Base-by-base conservation (phyloP, 305 asterid genomes). In the Withania somnifera region DNA sequence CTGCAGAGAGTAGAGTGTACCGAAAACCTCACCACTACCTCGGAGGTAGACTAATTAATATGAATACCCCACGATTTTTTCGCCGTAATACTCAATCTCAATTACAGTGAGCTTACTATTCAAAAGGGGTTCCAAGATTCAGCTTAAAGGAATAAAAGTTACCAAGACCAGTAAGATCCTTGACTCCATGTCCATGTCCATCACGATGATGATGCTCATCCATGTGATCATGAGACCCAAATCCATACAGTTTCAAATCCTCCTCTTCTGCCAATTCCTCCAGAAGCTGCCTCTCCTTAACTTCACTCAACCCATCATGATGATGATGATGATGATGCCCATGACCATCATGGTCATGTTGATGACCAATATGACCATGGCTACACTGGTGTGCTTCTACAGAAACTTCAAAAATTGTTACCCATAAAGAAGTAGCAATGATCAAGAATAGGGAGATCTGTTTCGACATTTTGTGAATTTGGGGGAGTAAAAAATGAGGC, bases 251-350 rank as follows among this genome's bases (percentile, higher is more conserved):
- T 85, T 90, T 89, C 88, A 96, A 89, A 88, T 96, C 99, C 83
- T 96, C 98, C 90, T 89, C 97, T 80, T 96, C 98, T 17, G 98
- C 98, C 88, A 96, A 87, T 89, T 96, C 99, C 90, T 96, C 99
- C 0, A 97, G 91, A 57, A 95, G 90, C 78, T 89, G 89, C 81
- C 13, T 50, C 85, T 66, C 82, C 86, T 77, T 64, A 84, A 45
- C 86, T 85, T 66, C 82, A 86, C 71, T 87, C 17, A 68, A 66
- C 78, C 81, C 91, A 81, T 45, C 56, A 50, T 77, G 89, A 11
- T 68, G 76, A 5, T 73, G 82, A 64, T 82, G 63, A 52, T 67
- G 67, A 9, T 32, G 73, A 63, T 66, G 76, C 4, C 76, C 76
- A 60, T 50, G 54, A 2, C 26, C 36, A 60, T 45, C 32, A 71